These are phyloP conservation scores for Rhizophagus sp. DNA, from an alignment of 192 early-diverging fungal species.

Conservation along the genomic window DNA sequence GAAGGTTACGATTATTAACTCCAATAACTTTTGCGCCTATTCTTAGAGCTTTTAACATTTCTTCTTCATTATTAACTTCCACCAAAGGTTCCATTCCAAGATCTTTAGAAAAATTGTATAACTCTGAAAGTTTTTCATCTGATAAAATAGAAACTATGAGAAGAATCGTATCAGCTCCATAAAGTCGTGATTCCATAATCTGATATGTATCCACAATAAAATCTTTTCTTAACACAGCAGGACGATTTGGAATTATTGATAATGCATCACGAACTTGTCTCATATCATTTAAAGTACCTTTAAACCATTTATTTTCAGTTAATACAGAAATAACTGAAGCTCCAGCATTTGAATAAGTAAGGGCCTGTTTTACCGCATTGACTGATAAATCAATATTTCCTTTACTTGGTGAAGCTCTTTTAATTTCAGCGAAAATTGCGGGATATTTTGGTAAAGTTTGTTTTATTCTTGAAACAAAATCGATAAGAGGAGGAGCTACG, in stretches of 20 bases:
- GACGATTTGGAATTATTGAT: conserved; percentile 63
- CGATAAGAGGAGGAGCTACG: conserved; percentile 73
- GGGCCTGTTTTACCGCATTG: conserved; percentile 86
- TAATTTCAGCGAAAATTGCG: conserved; percentile 97
- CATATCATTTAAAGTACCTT: conserved; percentile 92
- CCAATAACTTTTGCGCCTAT: conserved; percentile 89
- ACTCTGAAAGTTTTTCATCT: conserved; percentile 60
- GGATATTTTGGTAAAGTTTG: conserved; percentile 50
- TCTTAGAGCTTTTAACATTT: conserved; percentile 85
- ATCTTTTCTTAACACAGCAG: conserved; percentile 95
- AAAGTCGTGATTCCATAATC: conserved; percentile 91
- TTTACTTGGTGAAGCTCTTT: conserved; percentile 96
- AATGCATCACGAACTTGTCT: conserved; percentile 79
- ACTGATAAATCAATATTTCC: conserved; percentile 83
- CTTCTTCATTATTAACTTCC: conserved; percentile 89
- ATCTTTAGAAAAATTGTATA: conserved; percentile 72
- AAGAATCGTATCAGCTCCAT: conserved; percentile 94
- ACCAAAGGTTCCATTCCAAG: conserved; percentile 99
- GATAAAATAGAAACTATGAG: conserved; percentile 95
- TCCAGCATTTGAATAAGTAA: conserved; percentile 84
- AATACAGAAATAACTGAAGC: conserved; percentile 95
- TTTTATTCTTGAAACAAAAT: conserved; percentile 74
- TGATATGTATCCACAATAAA: conserved; percentile 97
- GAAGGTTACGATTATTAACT: conserved; percentile 97
- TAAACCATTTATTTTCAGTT: conserved; percentile 99